Conservation (phyloP, 2,329 filamentous ascomycete species). For the Cladophialophora yegresii region DNA sequence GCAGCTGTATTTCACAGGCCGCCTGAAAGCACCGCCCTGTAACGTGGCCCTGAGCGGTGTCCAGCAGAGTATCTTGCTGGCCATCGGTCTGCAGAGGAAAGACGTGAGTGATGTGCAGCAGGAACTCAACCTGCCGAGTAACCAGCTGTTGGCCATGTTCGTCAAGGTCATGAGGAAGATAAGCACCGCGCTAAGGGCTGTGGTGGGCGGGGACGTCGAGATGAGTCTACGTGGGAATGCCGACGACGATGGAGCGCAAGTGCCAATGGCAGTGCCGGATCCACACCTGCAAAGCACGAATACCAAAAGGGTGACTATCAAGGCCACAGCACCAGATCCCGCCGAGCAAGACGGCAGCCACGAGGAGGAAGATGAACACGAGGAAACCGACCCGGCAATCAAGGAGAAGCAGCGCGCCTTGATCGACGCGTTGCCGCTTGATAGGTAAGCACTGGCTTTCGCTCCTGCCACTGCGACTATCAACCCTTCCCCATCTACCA, state of each 20-base stretch:
- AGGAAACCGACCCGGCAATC: conserved; percentile 70
- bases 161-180: conserved; percentile 93
- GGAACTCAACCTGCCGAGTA: conserved; percentile 71
- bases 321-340: neutral
- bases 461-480: neutral
- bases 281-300: neutral
- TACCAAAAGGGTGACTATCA: conserved; percentile 11
- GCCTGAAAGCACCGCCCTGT: conserved; percentile 55
- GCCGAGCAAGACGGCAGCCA: neutral
- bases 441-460: conserved; percentile 63
- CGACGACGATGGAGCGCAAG: conserved; percentile 40
- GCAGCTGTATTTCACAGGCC: conserved; percentile 79
- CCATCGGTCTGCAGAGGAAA: conserved; percentile 87
- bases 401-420: conserved; percentile 80
- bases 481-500: neutral
- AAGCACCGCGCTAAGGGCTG: conserved; percentile 70
- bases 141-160: conserved; percentile 92
- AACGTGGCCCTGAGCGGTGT: conserved; percentile 74
- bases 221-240: conserved; percentile 61
- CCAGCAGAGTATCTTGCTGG: conserved; percentile 84
- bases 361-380: conserved; percentile 78
- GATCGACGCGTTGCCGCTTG: conserved; percentile 86
- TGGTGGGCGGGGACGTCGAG: conserved; percentile 74
- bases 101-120: conserved; percentile 76
- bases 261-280: neutral